Conservation (phyloP, 1,284 basidiomycete species). For the Cutaneotrichosporon daszewskae region DNA sequence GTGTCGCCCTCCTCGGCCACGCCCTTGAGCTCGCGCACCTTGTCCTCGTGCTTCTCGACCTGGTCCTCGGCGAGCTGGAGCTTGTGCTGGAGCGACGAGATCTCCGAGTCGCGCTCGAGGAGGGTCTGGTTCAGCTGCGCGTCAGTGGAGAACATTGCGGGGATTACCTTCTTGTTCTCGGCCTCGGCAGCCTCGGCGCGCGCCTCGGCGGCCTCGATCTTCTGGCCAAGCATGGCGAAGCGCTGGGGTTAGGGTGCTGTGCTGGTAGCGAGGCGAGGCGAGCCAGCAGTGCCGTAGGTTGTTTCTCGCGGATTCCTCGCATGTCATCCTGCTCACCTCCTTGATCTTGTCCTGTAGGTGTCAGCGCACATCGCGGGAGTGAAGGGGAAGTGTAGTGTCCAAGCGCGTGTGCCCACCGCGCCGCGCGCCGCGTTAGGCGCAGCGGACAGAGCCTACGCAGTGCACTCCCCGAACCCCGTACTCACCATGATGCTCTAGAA, state of each 20-base stretch:
- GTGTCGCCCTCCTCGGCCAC: slow-evolving; percentile 66
- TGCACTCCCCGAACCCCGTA: not conserved
- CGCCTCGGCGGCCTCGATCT: slow-evolving; percentile 73
- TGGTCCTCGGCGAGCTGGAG: slow-evolving; percentile 65
- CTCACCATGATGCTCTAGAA: slow-evolving; percentile 3
- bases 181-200: slow-evolving; percentile 81
- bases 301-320: not conserved
- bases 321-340: slow-evolving; percentile 45
- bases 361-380: slow-evolving; percentile 4
- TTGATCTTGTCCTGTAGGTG: slow-evolving; percentile 53
- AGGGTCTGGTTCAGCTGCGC: slow-evolving; percentile 62
- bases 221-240: slow-evolving; percentile 64
- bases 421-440: not conserved
- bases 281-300: not conserved
- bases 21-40: slow-evolving; percentile 65
- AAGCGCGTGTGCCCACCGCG: not conserved
- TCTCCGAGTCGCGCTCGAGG: slow-evolving; percentile 82
- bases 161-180: slow-evolving; percentile 66
- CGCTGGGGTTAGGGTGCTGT: slow-evolving; percentile 41
- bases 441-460: no score
- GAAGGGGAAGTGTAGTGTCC: not conserved
- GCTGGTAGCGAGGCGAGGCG: slow-evolving; percentile 1
- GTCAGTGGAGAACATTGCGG: slow-evolving; percentile 2
- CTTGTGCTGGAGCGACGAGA: slow-evolving; percentile 74
- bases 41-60: slow-evolving; percentile 70